phyloP scores from a whole-genome alignment of 441 rosid species.

The Euphorbia schlechtendalii region DNA sequence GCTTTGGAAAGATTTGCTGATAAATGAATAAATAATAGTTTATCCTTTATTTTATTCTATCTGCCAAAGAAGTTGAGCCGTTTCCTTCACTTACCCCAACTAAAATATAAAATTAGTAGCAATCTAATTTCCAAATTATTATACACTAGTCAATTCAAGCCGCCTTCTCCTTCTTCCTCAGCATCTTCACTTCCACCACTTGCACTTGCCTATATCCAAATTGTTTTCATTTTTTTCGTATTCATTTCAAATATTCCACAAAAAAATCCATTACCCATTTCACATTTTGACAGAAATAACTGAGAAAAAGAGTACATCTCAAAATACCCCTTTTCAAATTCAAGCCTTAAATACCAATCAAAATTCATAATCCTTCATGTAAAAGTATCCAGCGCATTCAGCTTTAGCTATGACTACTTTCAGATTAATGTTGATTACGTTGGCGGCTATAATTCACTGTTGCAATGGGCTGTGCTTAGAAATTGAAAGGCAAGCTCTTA shows the following conservation, averaged over 20 bases:
- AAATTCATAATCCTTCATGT: background rate
- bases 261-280: background rate
- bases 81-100: no score
- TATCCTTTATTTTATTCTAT: no score
- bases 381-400: background rate
- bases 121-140: no score
- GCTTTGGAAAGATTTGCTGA: no score
- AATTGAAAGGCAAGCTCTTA: conserved; percentile 24
- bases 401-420: background rate
- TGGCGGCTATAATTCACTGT: background rate
- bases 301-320: background rate
- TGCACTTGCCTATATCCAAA: background rate
- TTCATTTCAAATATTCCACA: background rate
- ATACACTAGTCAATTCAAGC: background rate
- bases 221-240: background rate
- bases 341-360: background rate
- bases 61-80: no score
- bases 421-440: background rate
- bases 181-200: no score
- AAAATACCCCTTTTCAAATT: background rate
- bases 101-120: no score
- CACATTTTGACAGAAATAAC: background rate
- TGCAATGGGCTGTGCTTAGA: background rate
- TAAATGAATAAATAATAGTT: no score
- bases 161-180: no score